Conservation (phyloP, 352 stramenopile species). For the Globisporangium lucens region DNA sequence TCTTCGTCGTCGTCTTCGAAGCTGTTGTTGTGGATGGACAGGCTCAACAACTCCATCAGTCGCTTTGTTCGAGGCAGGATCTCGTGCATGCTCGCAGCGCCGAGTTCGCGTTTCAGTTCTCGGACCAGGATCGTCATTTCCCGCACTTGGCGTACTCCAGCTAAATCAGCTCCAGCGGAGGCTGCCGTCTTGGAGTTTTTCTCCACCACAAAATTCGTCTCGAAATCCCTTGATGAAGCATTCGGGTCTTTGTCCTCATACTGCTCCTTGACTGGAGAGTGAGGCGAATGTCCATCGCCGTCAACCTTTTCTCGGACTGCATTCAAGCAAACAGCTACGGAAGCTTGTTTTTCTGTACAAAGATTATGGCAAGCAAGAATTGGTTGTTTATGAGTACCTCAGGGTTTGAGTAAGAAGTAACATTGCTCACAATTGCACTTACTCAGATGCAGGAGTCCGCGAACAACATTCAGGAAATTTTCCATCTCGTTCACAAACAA, state of each 20-base stretch:
- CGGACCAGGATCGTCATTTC: slow-evolving; percentile 68
- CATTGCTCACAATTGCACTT: slow-evolving; percentile 11
- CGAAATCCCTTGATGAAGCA: slow-evolving; percentile 5
- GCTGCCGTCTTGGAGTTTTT: slow-evolving; percentile 15
- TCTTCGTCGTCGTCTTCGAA: slow-evolving; percentile 18
- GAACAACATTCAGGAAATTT: slow-evolving; percentile 70
- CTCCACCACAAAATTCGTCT: slow-evolving; percentile 68
- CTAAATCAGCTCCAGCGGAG: slow-evolving; percentile 28
- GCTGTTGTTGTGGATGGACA: slow-evolving; percentile 53
- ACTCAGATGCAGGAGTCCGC: slow-evolving; percentile 65
- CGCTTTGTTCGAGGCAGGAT: slow-evolving; percentile 73
- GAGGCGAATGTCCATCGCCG: slow-evolving; percentile 15
- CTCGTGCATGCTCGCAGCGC: slow-evolving; percentile 64
- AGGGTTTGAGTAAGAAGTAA: not conserved
- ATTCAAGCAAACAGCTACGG: slow-evolving; percentile 49
- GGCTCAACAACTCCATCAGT: slow-evolving; percentile 78
- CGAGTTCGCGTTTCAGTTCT: slow-evolving; percentile 77
- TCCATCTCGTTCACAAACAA: slow-evolving; percentile 87
- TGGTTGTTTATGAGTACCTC: not conserved
- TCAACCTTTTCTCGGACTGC: slow-evolving; percentile 35
- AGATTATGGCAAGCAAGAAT: not conserved
- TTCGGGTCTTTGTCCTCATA: not conserved
- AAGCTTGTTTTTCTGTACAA: slow-evolving; percentile 38
- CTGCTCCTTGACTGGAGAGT: not conserved
- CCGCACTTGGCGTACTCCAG: slow-evolving; percentile 66